Conservation (phyloP, 2,329 filamentous ascomycete genomes). For the Paramyrothecium sp. region DNA sequence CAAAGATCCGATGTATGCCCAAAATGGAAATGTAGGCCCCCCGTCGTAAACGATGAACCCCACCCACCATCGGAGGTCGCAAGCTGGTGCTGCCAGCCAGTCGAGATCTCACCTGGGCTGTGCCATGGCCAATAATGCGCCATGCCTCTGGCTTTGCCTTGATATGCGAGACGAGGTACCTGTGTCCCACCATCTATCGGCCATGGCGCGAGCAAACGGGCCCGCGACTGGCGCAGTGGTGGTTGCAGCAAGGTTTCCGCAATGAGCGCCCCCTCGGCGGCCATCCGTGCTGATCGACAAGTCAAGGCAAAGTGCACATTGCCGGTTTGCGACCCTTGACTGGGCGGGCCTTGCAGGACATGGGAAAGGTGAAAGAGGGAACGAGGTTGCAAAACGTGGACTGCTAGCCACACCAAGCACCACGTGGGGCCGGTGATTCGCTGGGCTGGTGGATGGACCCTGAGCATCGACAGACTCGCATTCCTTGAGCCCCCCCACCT, state of each 20-base stretch:
- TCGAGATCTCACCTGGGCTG: background rate
- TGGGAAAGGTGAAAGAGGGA: background rate
- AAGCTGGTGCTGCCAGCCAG: background rate
- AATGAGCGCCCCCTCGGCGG: background rate
- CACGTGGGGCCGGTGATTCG: conserved; percentile 30
- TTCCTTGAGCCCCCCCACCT: background rate
- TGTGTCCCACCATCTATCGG: background rate
- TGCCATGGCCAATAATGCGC: background rate
- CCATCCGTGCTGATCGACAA: too few species aligned
- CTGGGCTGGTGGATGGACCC: background rate
- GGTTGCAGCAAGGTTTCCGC: background rate
- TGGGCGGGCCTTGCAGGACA: background rate
- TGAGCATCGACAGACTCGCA: background rate
- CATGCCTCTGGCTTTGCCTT: background rate
- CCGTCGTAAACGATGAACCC: background rate
- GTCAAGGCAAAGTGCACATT: background rate
- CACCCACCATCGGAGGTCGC: background rate
- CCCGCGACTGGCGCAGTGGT: too few species aligned
- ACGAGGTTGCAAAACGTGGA: background rate
- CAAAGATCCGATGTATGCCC: background rate
- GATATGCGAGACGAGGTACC: too few species aligned
- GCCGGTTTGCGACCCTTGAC: background rate
- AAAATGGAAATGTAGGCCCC: background rate
- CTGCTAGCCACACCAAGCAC: conserved; percentile 4
- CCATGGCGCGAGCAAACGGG: background rate